Evolutionary conservation across 2,329 filamentous ascomycete species (phyloP).

Genomic region (Amylocarpus encephaloides): DNA sequence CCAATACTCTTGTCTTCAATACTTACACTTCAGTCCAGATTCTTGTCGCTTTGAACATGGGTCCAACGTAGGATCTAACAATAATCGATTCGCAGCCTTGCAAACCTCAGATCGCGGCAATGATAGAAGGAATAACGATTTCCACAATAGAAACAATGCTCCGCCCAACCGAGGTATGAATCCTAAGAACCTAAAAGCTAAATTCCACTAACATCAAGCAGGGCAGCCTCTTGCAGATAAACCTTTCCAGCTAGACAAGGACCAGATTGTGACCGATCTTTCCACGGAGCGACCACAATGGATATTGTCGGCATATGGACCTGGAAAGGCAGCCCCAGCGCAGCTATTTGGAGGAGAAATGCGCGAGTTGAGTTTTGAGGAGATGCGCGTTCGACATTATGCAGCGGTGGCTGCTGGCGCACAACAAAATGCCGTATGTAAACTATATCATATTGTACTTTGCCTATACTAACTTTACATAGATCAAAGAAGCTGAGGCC

Average conservation of each 20-base stretch:
- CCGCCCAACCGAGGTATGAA: no score
- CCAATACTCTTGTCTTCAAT: background rate
- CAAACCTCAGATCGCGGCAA: slow-evolving; percentile 6
- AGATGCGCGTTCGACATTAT: slow-evolving; percentile 76
- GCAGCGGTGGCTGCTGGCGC: slow-evolving; percentile 56
- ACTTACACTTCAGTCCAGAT: slow-evolving; percentile 37
- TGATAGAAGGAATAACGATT: no score
- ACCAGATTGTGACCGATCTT: slow-evolving; percentile 60
- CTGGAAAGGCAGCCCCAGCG: slow-evolving; percentile 66
- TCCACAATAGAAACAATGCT: no score
- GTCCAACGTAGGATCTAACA: slow-evolving; percentile 31
- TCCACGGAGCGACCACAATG: slow-evolving; percentile 69
- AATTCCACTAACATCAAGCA: no score
- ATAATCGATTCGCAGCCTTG: slow-evolving; percentile 30
- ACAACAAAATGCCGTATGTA: slow-evolving; percentile 39
- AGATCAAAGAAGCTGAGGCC: slow-evolving; percentile 55
- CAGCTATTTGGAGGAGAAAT: slow-evolving; percentile 76
- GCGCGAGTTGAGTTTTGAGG: slow-evolving; percentile 83
- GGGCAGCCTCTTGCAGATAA: no score
- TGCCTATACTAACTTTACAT: slow-evolving; percentile 6
- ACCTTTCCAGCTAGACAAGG: slow-evolving; percentile 31
- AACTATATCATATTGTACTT: background rate
- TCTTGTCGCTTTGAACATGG: slow-evolving; percentile 52
- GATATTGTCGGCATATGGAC: slow-evolving; percentile 82
- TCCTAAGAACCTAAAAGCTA: no score